Percentiles rank a stretch among this genome's conserved stretches.
phyloP scores from a whole-genome alignment of 2,329 filamentous ascomycete genomes.

The Xylariaceae sp. region DNA sequence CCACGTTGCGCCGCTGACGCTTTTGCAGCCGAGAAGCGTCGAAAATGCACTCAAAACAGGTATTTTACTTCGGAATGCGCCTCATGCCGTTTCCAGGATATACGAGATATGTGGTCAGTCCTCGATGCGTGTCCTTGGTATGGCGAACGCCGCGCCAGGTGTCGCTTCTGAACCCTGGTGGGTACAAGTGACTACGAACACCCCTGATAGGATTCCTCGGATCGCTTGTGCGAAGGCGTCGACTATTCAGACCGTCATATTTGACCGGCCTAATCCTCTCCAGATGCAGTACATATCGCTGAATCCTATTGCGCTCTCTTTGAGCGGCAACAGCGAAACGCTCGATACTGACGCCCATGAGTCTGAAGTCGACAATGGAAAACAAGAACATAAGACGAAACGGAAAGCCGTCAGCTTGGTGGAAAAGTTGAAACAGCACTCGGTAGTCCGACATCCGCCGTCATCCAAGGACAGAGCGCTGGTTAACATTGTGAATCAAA shows the following conservation, averaged over 20 bases:
- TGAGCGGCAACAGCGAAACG: constrained; percentile 63
- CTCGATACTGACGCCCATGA: constrained; percentile 36
- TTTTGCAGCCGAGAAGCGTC: constrained; percentile 63
- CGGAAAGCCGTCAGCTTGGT: constrained; percentile 62
- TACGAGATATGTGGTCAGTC: constrained; percentile 78
- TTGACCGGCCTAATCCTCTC: constrained; percentile 76
- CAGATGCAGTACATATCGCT: constrained; percentile 97
- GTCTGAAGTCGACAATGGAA: constrained; percentile 68
- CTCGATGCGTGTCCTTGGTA: constrained; percentile 79
- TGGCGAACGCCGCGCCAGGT: constrained; percentile 59
- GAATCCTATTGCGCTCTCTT: constrained; percentile 77
- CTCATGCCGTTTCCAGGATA: constrained; percentile 73
- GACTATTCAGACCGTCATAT: constrained; percentile 82
- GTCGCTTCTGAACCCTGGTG: constrained; percentile 61
- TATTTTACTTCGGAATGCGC: constrained; percentile 75
- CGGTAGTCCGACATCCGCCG: constrained; percentile 67
- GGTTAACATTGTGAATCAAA: constrained; percentile 78
- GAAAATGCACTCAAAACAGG: constrained; percentile 82
- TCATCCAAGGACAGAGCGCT: constrained; percentile 81
- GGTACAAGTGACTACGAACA: constrained; percentile 56
- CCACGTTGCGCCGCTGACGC: constrained; percentile 24
- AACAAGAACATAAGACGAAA: constrained; percentile 53
- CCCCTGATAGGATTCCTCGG: constrained; percentile 53
- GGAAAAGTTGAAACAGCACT: constrained; percentile 84
- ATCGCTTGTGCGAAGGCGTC: constrained; percentile 68